phyloP scores from a whole-genome alignment of 495 filamentous ascomycete genomes.

The Penicillium flavigenum region DNA sequence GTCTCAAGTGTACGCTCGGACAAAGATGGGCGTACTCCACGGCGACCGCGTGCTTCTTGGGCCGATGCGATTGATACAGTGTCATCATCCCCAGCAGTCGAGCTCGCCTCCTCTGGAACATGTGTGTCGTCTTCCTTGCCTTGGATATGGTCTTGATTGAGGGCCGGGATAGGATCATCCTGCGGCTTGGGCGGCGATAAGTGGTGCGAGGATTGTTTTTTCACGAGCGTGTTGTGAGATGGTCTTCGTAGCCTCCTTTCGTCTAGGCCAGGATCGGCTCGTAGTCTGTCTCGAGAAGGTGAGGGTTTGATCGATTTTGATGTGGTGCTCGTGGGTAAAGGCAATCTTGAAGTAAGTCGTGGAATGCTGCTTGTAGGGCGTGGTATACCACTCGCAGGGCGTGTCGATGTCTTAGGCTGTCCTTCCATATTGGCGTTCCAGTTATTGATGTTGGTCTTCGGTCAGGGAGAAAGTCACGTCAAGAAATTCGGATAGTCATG shows the following conservation, averaged over 20 bases:
- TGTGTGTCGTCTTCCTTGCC: slow-evolving; percentile 20
- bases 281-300: slow-evolving; percentile 45
- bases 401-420: slow-evolving; percentile 30
- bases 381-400: slow-evolving; percentile 41
- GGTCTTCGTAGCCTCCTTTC: slow-evolving; percentile 39
- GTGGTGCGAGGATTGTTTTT: slow-evolving; percentile 35
- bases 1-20: slow-evolving; percentile 71
- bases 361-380: slow-evolving; percentile 45
- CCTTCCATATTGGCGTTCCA: slow-evolving; percentile 34
- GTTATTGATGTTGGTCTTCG: slow-evolving; percentile 3
- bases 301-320: slow-evolving; percentile 43
- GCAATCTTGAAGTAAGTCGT: slow-evolving; percentile 42
- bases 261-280: slow-evolving; percentile 43
- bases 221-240: slow-evolving; percentile 43
- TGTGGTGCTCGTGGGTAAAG: slow-evolving; percentile 39
- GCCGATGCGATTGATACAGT: background rate
- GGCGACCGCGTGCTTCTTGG: slow-evolving; percentile 36
- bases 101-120: slow-evolving; percentile 20
- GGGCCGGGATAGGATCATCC: slow-evolving; percentile 8
- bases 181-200: slow-evolving; percentile 27
- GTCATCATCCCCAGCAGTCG: slow-evolving; percentile 22
- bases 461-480: slow-evolving; percentile 12
- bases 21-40: slow-evolving; percentile 51
- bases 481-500: slow-evolving; percentile 7
- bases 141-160: slow-evolving; percentile 22